Percentiles rank a stretch among this genome's conserved stretches.
Evolutionary conservation across 202 grass and related monocot species (phyloP).

Genomic region (Sporobolus alterniflorus): DNA sequence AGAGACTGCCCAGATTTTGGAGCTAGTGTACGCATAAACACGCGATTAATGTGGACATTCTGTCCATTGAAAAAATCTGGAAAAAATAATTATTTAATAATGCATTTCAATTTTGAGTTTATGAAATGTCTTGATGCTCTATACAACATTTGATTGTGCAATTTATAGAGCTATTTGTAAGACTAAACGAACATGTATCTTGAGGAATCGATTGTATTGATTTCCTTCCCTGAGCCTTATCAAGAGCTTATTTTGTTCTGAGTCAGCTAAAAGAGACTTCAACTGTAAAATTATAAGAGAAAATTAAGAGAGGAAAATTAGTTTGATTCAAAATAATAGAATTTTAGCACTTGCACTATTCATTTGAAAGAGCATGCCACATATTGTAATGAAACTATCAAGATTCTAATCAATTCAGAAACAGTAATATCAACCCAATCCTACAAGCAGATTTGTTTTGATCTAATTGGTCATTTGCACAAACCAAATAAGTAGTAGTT

Average conservation of each 20-base stretch:
- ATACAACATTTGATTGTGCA: conserved; percentile 14
- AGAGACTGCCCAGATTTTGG: no score
- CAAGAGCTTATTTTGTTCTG: conserved; percentile 68
- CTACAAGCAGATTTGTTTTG: background rate
- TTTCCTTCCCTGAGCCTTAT: conserved; percentile 98
- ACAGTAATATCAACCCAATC: background rate
- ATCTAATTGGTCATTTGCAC: background rate
- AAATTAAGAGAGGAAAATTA: background rate
- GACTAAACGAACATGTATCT: conserved; percentile 68
- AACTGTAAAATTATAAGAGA: conserved; percentile 62
- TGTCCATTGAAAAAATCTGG: no score
- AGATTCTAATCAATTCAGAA: background rate
- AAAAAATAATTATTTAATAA: no score
- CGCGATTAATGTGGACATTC: no score
- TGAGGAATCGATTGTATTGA: conserved; percentile 87
- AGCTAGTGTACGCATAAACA: no score
- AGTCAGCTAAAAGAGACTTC: conserved; percentile 84
- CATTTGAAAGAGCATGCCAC: background rate
- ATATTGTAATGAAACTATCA: background rate
- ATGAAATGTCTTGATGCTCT: background rate
- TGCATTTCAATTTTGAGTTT: background rate
- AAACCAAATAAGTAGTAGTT: background rate
- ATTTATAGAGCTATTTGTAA: background rate
- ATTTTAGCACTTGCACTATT: background rate
- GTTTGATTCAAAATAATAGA: background rate